Percentiles rank a stretch among this genome's conserved stretches.
These are phyloP conservation scores for Cladosporium colombiae DNA, from an alignment of 2,329 filamentous ascomycete species.

Conservation along the genomic window DNA sequence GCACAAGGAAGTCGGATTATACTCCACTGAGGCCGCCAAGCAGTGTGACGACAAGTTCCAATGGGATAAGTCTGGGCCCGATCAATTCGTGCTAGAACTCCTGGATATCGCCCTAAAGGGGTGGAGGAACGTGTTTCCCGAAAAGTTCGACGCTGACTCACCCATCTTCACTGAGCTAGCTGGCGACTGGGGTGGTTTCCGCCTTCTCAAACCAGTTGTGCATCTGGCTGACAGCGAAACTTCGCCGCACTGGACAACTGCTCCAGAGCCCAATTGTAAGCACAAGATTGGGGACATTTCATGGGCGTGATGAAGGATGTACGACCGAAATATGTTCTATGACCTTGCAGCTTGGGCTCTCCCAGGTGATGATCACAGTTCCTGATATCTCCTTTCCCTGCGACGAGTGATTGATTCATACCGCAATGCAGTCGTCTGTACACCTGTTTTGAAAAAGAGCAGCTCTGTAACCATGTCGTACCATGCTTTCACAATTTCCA, in stretches of 20 bases:
- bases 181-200: constrained; percentile 20
- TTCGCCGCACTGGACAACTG: constrained; percentile 1
- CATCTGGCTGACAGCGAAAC: constrained; percentile 20
- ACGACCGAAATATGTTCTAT: not conserved
- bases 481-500: too few relatives aligned
- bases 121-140: constrained; percentile 30
- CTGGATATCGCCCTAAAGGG: constrained; percentile 30
- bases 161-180: constrained; percentile 22
- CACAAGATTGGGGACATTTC: not conserved
- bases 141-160: constrained; percentile 24
- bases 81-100: constrained; percentile 31
- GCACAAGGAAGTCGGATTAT: constrained; percentile 37
- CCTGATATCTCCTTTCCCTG: too few relatives aligned
- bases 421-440: too few relatives aligned
- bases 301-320: not conserved
- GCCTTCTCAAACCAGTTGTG: constrained; percentile 25
- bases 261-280: constrained; percentile 1
- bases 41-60: constrained; percentile 29
- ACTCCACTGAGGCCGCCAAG: constrained; percentile 28
- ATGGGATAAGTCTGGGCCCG: constrained; percentile 27
- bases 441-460: too few relatives aligned
- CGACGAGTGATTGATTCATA: too few relatives aligned
- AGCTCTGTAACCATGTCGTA: too few relatives aligned
- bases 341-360: too few relatives aligned
- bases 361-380: too few relatives aligned